Conservation (phyloP, 495 filamentous ascomycete species). For the Neurospora sp. region DNA sequence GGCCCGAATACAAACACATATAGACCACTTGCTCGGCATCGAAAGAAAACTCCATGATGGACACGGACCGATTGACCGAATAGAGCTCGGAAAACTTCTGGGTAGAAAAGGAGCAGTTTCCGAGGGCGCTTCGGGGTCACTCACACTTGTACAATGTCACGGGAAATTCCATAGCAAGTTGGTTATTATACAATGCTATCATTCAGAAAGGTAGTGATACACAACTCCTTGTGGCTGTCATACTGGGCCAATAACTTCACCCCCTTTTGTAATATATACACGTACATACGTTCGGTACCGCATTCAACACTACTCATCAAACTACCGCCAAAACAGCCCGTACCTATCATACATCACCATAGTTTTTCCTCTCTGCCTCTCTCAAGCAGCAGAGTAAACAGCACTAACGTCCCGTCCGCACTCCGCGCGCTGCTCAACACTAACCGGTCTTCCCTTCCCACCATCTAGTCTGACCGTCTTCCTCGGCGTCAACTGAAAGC, state of each 20-base stretch:
- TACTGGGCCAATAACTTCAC: neutral
- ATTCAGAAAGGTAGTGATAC: neutral
- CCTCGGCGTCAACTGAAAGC: conserved; percentile 79
- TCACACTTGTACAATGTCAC: neutral
- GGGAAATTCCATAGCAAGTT: neutral
- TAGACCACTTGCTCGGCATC: neutral
- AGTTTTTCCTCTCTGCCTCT: neutral
- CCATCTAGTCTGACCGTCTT: conserved; percentile 56
- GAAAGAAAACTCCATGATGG: neutral
- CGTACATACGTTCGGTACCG: neutral
- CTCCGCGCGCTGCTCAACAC: conserved; percentile 77
- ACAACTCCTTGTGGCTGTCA: neutral
- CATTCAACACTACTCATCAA: neutral
- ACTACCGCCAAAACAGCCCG: neutral
- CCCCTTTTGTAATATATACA: neutral
- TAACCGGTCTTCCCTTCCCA: conserved; percentile 54
- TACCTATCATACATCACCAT: neutral
- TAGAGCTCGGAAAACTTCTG: neutral
- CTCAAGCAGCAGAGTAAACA: conserved; percentile 52
- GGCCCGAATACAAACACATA: neutral
- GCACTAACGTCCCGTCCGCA: conserved; percentile 79
- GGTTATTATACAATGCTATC: neutral
- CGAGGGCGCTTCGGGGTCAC: neutral
- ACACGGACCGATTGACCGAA: neutral
- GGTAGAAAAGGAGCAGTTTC: neutral